phyloP scores from a whole-genome alignment of 257 asterid genomes.

The Solanum paucissectum region DNA sequence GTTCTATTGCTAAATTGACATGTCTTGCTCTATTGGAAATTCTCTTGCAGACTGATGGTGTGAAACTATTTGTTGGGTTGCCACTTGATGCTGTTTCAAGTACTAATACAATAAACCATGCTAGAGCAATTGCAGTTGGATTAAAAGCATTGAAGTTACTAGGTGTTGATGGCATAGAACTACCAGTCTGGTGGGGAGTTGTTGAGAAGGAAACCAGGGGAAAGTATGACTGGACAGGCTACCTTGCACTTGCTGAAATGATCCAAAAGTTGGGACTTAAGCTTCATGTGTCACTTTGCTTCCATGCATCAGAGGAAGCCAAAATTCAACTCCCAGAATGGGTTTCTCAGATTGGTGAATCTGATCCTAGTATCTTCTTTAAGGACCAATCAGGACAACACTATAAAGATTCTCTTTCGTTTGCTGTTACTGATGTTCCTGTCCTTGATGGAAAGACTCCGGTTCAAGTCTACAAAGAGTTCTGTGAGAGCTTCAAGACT shows the following conservation, averaged over 20 bases:
- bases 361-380: conserved; percentile 45
- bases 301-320: conserved; percentile 46
- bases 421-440: conserved; percentile 65
- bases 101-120: conserved; percentile 44
- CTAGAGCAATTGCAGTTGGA: conserved; percentile 70
- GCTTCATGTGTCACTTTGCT: conserved; percentile 62
- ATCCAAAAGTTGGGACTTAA: conserved; percentile 52
- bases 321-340: conserved; percentile 50
- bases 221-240: conserved; percentile 64
- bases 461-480: conserved; percentile 45
- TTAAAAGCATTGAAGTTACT: conserved; percentile 66
- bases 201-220: conserved; percentile 65
- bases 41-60: conserved; percentile 33
- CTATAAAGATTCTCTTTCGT: conserved; percentile 54
- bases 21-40: background rate
- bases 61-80: conserved; percentile 64
- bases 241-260: conserved; percentile 53
- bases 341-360: conserved; percentile 56
- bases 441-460: conserved; percentile 81
- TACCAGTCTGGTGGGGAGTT: conserved; percentile 94
- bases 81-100: conserved; percentile 68
- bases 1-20: background rate
- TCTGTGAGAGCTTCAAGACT: conserved; percentile 56
- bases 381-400: conserved; percentile 48
- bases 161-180: conserved; percentile 87